These are phyloP conservation scores for Curvularia sp. DNA, from an alignment of 2,329 filamentous ascomycete species.

Conservation along the genomic window DNA sequence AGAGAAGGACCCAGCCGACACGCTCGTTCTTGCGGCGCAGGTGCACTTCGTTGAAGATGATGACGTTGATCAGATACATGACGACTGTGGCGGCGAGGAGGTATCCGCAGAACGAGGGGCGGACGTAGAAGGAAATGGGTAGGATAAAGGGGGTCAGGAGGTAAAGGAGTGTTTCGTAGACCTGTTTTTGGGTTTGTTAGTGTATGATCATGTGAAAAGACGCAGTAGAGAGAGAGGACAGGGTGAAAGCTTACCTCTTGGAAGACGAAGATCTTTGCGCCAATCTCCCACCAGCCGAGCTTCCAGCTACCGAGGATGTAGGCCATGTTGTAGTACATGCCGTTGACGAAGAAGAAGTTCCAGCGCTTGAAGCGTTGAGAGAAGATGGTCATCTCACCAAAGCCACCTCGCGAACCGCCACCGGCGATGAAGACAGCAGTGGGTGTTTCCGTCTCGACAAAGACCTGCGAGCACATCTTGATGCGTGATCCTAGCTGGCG, in stretches of 20 bases:
- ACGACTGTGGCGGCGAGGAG: slow-evolving; percentile 51
- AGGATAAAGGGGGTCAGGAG: slow-evolving; percentile 57
- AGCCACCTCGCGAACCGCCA: slow-evolving; percentile 55
- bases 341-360: slow-evolving; percentile 62
- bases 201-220: slow-evolving; percentile 13
- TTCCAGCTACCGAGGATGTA: slow-evolving; percentile 59
- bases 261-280: slow-evolving; percentile 59
- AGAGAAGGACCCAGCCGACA: slow-evolving; percentile 48
- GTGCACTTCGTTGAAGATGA: slow-evolving; percentile 60
- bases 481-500: slow-evolving; percentile 56
- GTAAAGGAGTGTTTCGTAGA: slow-evolving; percentile 58
- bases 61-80: slow-evolving; percentile 55
- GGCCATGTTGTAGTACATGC: slow-evolving; percentile 57
- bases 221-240: too few species aligned
- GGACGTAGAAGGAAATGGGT: slow-evolving; percentile 55
- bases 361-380: slow-evolving; percentile 60
- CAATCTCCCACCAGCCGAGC: slow-evolving; percentile 59
- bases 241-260: slow-evolving; percentile 55
- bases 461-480: slow-evolving; percentile 59
- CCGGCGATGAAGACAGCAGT: slow-evolving; percentile 53
- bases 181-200: slow-evolving; percentile 24
- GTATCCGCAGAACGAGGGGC: slow-evolving; percentile 52
- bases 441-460: slow-evolving; percentile 61
- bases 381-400: slow-evolving; percentile 63
- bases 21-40: slow-evolving; percentile 56